phyloP scores from a whole-genome alignment of 2,329 filamentous ascomycete genomes.

The Colletotrichum tropicicola region DNA sequence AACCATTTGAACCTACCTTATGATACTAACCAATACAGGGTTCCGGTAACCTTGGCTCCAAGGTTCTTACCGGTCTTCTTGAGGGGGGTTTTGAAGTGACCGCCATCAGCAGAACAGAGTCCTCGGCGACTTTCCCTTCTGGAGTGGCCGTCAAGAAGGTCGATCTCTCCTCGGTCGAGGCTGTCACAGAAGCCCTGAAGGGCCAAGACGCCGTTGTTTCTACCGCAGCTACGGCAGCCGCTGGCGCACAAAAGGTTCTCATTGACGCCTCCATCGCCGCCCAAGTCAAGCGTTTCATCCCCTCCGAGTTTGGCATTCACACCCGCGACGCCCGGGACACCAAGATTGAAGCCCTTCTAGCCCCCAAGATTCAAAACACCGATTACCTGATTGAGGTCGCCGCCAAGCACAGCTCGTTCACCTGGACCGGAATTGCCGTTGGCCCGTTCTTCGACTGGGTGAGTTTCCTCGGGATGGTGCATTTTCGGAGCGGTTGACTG shows the following conservation, averaged over 20 bases:
- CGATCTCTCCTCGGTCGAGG: conserved; percentile 52
- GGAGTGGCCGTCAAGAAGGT: conserved; percentile 53
- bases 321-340: conserved; percentile 36
- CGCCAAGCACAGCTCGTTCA: conserved; percentile 45
- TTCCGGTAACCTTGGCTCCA: conserved; percentile 41
- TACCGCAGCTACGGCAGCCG: conserved; percentile 51
- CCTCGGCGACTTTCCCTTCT: conserved; percentile 43
- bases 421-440: conserved; percentile 67
- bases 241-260: conserved; percentile 55
- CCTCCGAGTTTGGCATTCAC: conserved; percentile 59
- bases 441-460: conserved; percentile 72
- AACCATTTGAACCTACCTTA: neutral
- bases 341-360: conserved; percentile 38
- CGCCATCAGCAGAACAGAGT: conserved; percentile 57
- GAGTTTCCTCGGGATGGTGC: conserved; percentile 13
- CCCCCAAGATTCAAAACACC: conserved; percentile 37
- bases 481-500: neutral
- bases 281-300: conserved; percentile 66
- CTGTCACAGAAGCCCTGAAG: conserved; percentile 55
- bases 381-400: conserved; percentile 30
- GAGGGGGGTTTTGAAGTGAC: conserved; percentile 56
- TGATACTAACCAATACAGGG: conserved; percentile 35
- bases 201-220: conserved; percentile 66
- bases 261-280: conserved; percentile 65
- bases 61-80: conserved; percentile 41